These are phyloP conservation scores for Platismatia glauca DNA, from an alignment of 495 filamentous ascomycete species.

Conservation along the genomic window DNA sequence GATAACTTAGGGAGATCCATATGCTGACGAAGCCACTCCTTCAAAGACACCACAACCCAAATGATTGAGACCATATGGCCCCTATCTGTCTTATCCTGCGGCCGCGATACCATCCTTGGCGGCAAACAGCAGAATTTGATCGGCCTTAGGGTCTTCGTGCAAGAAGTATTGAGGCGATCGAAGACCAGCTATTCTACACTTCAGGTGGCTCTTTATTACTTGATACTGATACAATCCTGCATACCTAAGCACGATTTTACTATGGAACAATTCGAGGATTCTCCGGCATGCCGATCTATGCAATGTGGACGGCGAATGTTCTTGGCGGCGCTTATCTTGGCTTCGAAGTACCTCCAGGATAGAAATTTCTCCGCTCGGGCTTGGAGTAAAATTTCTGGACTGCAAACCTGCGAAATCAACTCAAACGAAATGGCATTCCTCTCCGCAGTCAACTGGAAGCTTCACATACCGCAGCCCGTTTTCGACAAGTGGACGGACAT, in stretches of 20 bases:
- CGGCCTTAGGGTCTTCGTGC: constrained; percentile 89
- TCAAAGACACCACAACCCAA: constrained; percentile 87
- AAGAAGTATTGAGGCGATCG: constrained; percentile 90
- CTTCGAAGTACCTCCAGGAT: constrained; percentile 96
- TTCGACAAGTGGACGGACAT: constrained; percentile 93
- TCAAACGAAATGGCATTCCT: constrained; percentile 93
- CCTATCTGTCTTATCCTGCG: constrained; percentile 41
- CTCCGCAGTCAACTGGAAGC: constrained; percentile 80
- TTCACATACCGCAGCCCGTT: constrained; percentile 79
- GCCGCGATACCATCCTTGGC: constrained; percentile 38
- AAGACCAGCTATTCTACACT: constrained; percentile 94
- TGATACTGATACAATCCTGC: constrained; percentile 87
- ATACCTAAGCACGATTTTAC: constrained; percentile 78
- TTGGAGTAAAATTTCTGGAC: constrained; percentile 96
- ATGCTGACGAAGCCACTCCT: constrained; percentile 24
- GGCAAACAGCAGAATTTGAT: constrained; percentile 56
- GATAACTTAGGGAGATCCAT: constrained; percentile 21
- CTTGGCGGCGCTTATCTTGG: constrained; percentile 81
- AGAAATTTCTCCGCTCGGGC: constrained; percentile 94
- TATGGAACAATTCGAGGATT: constrained; percentile 74
- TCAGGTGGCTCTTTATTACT: constrained; percentile 92
- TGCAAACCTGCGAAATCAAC: constrained; percentile 87
- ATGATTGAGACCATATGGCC: constrained; percentile 98
- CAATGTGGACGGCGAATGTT: constrained; percentile 98
- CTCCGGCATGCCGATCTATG: constrained; percentile 65